Evolutionary conservation across 2,329 filamentous ascomycete species (phyloP), one percentile per base, ranked within the genome.

Genomic region (Trichoderma atrobrunneum): DNA sequence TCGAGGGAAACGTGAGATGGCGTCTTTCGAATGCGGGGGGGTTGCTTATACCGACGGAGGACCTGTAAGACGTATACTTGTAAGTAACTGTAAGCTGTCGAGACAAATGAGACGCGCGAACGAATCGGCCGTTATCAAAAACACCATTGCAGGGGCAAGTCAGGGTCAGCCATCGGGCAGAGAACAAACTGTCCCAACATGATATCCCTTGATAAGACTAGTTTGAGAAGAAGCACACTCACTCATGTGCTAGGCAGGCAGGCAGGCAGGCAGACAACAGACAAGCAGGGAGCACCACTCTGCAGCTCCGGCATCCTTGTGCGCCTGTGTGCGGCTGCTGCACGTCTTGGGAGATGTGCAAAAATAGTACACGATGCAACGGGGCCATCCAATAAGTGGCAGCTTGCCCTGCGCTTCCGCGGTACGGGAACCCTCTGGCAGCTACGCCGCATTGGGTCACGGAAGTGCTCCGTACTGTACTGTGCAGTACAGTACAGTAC

Each of bases 281-380:
- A 5, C 48, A 54, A 54, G 48, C 16, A 67, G 64, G 48, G 48
- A 67, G 48, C 60, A 30, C 56, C 30, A 28, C 48, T 34, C 48
- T 51, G 61, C 59, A 71, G 69, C 61, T 62, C 48, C 36, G 54
- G 69, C 36, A 72, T 72, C 70, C 61, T 64, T 70, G 70, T 67
- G 70, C 51, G 61, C 63, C 34, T 34, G 61, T 36, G 39, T 43
- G 70, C 54, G 39, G 60, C 56, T 72, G 54, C 56, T 72, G 62
- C 59, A 59, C 69, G 60, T 48, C 61, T 60, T 51, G 61, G 61
- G 51, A 65, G 69, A 71, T 32, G 69, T 48, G 69, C 61, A 65
- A 34, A 59, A 65, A 64, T 65, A 68, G 62, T 61, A 72, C 63
- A 72, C n/a, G 30, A 64, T 30, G 48, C 48, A 64, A 64, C 56